Evolutionary conservation across 1,139 yeast genomes (phyloP), one percentile per base, ranked within the genome.

Genomic region (Magnusiomyces ingens): DNA sequence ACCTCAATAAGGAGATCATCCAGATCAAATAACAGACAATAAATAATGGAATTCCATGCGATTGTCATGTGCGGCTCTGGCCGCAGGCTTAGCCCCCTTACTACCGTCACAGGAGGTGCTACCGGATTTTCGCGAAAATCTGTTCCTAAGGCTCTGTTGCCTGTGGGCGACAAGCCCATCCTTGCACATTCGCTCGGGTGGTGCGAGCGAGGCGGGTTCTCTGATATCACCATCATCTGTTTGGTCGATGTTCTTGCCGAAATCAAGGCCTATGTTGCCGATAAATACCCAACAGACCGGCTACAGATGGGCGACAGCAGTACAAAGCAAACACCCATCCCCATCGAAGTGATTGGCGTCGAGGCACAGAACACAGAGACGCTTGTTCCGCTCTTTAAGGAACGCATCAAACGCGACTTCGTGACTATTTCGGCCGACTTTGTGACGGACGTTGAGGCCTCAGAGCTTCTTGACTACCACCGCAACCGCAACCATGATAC

Each of bases 351-450:
- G 12, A 35, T 48, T 19, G 52, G 55, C 13, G 55, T 53, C 12
- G 54, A 52, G 19, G 38, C 55, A 21, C 76, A 76, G 4, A 66
- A 75, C 22, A 82, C 88, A 29, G 96, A 95, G n/a, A 82, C 78
- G 54, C 73, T 84, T 42, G 67, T 90, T 53, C 74, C 76, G 35
- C 73, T 79, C 52, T 69, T 82, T 62, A 74, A 78, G 49, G 72
- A 70, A 53, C 64, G 70, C 55, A 66, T 73, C 53, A 62, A 70
- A 55, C 66, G 74, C 50, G 80, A 87, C 65, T 84, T 89, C 64
- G 88, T 90, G 19, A 69, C 93, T 44, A 71, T 94, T 57, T 97
- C 99, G 2, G 91, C 98, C 72, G 99, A 94, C 69, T 86, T 93
- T 64, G 75, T 93, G 50, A 89, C 98, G 3, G 91, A 91, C 67